Conservation (phyloP, 2,329 filamentous ascomycete genomes). For the Pleoardoris graminearum region DNA sequence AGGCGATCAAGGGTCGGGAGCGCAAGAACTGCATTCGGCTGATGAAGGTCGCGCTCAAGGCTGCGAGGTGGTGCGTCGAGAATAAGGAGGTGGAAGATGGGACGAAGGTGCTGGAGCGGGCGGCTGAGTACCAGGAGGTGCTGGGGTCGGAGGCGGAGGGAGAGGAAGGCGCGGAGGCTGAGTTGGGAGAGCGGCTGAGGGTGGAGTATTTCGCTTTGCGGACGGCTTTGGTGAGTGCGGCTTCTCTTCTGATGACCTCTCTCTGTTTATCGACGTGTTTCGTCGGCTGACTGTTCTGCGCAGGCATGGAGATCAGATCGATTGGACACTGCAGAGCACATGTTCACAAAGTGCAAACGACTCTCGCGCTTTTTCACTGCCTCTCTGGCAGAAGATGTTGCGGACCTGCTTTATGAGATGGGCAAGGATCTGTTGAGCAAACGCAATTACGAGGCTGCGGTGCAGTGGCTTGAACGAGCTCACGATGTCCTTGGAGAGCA, state of each 20-base stretch:
- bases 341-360: slow-evolving; percentile 65
- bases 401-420: slow-evolving; percentile 72
- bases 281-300: neutral
- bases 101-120: slow-evolving; percentile 64
- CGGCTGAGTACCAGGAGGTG: slow-evolving; percentile 55
- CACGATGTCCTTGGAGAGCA: slow-evolving; percentile 61
- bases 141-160: slow-evolving; percentile 22
- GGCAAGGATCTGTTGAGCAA: slow-evolving; percentile 63
- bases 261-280: neutral
- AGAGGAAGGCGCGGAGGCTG: slow-evolving; percentile 27
- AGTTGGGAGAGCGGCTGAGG: slow-evolving; percentile 49
- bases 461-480: slow-evolving; percentile 75
- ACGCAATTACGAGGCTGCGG: slow-evolving; percentile 59
- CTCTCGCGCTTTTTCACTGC: slow-evolving; percentile 50
- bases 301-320: slow-evolving; percentile 76
- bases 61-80: slow-evolving; percentile 66
- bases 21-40: slow-evolving; percentile 55
- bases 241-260: neutral
- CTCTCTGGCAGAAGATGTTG: slow-evolving; percentile 61
- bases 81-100: slow-evolving; percentile 61
- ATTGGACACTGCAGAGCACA: slow-evolving; percentile 75
- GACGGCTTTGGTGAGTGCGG: slow-evolving; percentile 62
- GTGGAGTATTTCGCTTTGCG: slow-evolving; percentile 69
- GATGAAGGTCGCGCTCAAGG: slow-evolving; percentile 69
- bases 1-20: slow-evolving; percentile 21